These are phyloP conservation scores for Voacanga thouarsii DNA, from an alignment of 257 asterid species.

Conservation along the genomic window DNA sequence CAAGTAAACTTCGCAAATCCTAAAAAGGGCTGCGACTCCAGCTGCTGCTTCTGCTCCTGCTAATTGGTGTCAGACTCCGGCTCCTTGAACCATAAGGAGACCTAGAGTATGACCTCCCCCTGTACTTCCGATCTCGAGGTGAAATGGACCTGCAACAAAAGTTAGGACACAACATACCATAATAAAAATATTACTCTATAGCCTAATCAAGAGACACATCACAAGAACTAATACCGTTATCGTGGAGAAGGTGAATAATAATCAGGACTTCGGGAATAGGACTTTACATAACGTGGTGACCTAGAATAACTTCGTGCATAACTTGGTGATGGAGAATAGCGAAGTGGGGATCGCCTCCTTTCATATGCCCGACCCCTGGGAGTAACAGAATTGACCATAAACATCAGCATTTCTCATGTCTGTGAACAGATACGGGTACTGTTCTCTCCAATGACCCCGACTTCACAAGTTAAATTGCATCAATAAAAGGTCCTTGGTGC, in stretches of 20 bases:
- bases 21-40: conserved; percentile 15
- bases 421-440: background rate
- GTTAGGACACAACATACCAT: background rate
- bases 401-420: background rate
- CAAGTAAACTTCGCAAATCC: conserved; percentile 15
- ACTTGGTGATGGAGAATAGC: conserved; percentile 32
- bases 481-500: too few relatives aligned
- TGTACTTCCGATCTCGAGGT: conserved; percentile 30
- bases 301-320: conserved; percentile 15
- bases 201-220: background rate
- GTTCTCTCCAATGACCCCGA: background rate
- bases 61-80: conserved; percentile 28
- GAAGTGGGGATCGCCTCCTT: conserved; percentile 1
- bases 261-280: conserved; percentile 24
- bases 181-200: too few relatives aligned
- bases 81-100: conserved; percentile 43
- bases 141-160: conserved; percentile 36
- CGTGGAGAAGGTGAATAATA: conserved; percentile 28
- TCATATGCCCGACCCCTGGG: conserved; percentile 8
- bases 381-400: background rate
- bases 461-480: background rate
- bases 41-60: conserved; percentile 24
- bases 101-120: conserved; percentile 45
- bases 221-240: conserved; percentile 12
- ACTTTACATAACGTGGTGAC: conserved; percentile 18